Evolutionary conservation across 2,329 filamentous ascomycete species (phyloP), one percentile per base, ranked within the genome.

Genomic region (Raffaelea arxii): DNA sequence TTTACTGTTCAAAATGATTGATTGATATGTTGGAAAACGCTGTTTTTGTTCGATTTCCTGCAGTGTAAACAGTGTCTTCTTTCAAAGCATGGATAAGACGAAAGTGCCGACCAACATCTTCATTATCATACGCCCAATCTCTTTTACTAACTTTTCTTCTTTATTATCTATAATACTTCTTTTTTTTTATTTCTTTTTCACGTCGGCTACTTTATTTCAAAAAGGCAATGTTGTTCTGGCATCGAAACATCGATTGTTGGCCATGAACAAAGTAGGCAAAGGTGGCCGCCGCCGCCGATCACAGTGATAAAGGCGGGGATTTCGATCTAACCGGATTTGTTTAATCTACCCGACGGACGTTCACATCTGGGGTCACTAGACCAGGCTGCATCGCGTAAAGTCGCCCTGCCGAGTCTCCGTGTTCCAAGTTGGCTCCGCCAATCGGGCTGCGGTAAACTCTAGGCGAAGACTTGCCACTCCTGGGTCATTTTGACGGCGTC

Each of bases 311-410:
- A n/a, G 16, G 14, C 27, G 1, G 2, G 24, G 25, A 23, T 25
- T 25, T 3, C 23, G 21, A 32, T n/a, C 16, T 23, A 46, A 27
- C 25, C 22, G 16, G 23, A 39, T 18, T 2, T 9, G 35, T 37
- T 32, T 63, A 62, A 3, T 52, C 46, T 45, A 44, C 14, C 46
- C 46, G 32, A 18, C 32, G 19, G 16, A 7, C 5, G 7, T 16
- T 7, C 32, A 36, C 32, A 18, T 36, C n/a, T n/a, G n/a, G n/a
- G n/a, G n/a, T n/a, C n/a, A n/a, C n/a, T n/a, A n/a, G n/a, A n/a
- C n/a, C n/a, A n/a, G n/a, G n/a, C n/a, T n/a, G n/a, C n/a, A n/a
- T n/a, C n/a, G n/a, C n/a, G n/a, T n/a, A n/a, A n/a, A n/a, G n/a
- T n/a, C n/a, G n/a, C n/a, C n/a, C n/a, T n/a, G n/a, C n/a, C n/a